A percentile compares a stretch with the other conserved stretches of the same genome.
phyloP scores from a whole-genome alignment of 1,139 yeast genomes.

The Sugiyamaella japonica region DNA sequence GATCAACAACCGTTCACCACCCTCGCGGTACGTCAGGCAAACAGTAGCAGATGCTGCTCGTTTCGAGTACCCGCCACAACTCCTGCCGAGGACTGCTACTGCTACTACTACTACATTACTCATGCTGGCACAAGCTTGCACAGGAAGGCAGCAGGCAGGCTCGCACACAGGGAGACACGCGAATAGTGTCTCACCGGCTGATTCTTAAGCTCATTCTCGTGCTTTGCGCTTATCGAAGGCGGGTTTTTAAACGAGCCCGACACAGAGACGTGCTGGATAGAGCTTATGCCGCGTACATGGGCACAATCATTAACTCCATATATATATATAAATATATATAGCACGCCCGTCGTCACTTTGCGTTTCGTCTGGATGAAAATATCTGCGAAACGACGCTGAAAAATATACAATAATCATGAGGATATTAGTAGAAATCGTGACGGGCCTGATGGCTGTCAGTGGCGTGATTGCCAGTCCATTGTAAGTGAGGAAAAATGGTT shows the following conservation, averaged over 20 bases:
- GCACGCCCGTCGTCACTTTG: neutral
- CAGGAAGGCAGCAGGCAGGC: neutral
- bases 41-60: neutral
- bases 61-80: neutral
- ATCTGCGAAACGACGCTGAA: too few relatives aligned
- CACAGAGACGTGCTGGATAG: neutral
- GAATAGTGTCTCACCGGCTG: neutral
- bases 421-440: neutral
- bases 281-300: neutral
- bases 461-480: conserved; percentile 11
- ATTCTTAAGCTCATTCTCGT: neutral
- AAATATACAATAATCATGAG: neutral
- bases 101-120: too few relatives aligned
- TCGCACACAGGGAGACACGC: too few relatives aligned
- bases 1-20: neutral
- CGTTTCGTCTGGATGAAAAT: neutral
- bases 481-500: conserved; percentile 5
- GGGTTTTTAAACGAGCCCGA: neutral
- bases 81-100: neutral
- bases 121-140: neutral
- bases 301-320: neutral
- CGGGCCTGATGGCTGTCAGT: conserved; percentile 3
- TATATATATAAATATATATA: neutral
- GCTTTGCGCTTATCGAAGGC: neutral
- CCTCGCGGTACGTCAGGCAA: neutral